Evolutionary conservation across 495 filamentous ascomycete genomes (phyloP).

Genomic region (Penicillium bialowiezense): DNA sequence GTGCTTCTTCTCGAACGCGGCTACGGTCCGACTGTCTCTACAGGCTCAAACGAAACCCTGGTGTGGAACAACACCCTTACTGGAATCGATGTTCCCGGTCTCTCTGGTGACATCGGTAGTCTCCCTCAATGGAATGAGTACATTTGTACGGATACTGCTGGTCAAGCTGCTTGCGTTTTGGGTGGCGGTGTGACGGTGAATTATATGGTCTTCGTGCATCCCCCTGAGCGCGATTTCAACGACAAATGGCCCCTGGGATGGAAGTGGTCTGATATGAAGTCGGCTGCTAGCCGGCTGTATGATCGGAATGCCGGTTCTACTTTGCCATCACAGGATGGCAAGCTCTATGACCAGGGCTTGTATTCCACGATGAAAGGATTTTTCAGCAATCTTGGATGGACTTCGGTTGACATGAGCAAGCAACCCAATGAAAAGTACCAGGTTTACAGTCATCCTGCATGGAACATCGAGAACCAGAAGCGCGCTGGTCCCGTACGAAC

Average conservation of each 20-base stretch:
- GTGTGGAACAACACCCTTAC: constrained; percentile 49
- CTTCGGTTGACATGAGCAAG: constrained; percentile 56
- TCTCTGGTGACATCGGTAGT: constrained; percentile 35
- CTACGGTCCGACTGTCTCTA: constrained; percentile 23
- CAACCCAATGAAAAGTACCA: constrained; percentile 61
- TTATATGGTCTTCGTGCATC: constrained; percentile 58
- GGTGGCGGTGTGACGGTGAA: constrained; percentile 75
- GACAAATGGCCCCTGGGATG: constrained; percentile 70
- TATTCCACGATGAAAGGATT: constrained; percentile 80
- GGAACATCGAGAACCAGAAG: constrained; percentile 61
- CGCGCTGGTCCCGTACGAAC: constrained; percentile 70
- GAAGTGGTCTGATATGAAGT: constrained; percentile 60
- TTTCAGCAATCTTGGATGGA: constrained; percentile 59
- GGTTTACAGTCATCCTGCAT: constrained; percentile 66
- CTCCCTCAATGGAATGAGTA: constrained; percentile 22
- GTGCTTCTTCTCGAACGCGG: constrained; percentile 40
- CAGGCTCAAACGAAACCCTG: constrained; percentile 28
- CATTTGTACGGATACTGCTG: constrained; percentile 62
- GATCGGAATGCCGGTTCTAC: constrained; percentile 66
- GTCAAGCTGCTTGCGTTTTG: constrained; percentile 75
- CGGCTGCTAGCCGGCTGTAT: constrained; percentile 59
- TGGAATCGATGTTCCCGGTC: constrained; percentile 73
- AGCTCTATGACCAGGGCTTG: constrained; percentile 73
- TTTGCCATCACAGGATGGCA: constrained; percentile 65
- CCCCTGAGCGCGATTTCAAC: constrained; percentile 62